Base-by-base conservation (phyloP, 371 early-diverging fungal species). In the Actinomortierella ambigua region DNA sequence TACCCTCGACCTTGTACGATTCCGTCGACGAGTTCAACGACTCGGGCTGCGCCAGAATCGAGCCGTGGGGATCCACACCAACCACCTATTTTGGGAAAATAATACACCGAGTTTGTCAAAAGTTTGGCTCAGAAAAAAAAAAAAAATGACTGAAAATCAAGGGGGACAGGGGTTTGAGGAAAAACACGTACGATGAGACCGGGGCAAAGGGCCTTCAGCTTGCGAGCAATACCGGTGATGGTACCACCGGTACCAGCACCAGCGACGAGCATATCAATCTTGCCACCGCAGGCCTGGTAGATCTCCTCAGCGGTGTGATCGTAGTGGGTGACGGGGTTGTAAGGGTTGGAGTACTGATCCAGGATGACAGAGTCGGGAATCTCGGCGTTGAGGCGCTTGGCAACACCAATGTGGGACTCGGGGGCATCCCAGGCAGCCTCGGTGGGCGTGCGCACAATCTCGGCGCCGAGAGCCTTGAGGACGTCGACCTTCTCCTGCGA, bases 241-340 rank as follows among this genome's bases (percentile, higher is more conserved):
- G 98, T 98, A 58, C 98, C 98, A 61, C 98, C 99, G 15, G 99
- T 98, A 70, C 98, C 99, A 29, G 96, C 97, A 50, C 94, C 92
- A 47, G 94, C 93, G 34, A 98, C 95, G 57, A 98, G 81, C 95
- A 98, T 95, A 75, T 98, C 99, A n/a, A 97, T 75, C 65, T 94
- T 85, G 54, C 92, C 93, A 63, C 90, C 91, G 68, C 94, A 93
- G 29, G 94, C 86, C 28, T 90, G 77, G 78, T 92, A 79, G 47
- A 93, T 90, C 77, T 94, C 94, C 69, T 93, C 93, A 6, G 93
- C 94, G n/a, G 93, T 94, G 65, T 85, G 86, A 63, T 97, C 92
- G 75, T 97, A 97, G 75, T 98, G 98, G 23, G 98, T 96, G 24
- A 96, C 76, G 15, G 98, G 98, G 83, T 98, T 98, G 85, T 96